Percentiles rank a stretch among this genome's conserved stretches.
phyloP scores from a whole-genome alignment of 2,329 filamentous ascomycete genomes.

The Monosporascus sp. region DNA sequence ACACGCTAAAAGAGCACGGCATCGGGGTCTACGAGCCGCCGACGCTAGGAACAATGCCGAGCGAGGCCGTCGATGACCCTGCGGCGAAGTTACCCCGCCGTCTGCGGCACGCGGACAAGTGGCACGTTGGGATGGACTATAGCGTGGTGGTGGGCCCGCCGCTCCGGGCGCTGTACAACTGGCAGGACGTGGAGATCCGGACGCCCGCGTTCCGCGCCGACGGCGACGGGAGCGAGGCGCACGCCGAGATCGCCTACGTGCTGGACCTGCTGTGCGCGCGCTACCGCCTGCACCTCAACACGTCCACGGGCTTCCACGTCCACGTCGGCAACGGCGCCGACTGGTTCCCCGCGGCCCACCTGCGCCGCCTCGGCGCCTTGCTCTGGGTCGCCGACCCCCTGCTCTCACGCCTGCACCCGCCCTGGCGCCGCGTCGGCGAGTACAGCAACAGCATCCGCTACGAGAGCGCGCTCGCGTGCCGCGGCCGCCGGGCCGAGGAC shows the following conservation, averaged over 20 bases:
- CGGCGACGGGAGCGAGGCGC: constrained; percentile 17
- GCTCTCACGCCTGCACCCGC: constrained; percentile 30
- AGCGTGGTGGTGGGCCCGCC: constrained; percentile 6
- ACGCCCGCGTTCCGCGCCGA: constrained; percentile 29
- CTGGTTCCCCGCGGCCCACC: constrained; percentile 21
- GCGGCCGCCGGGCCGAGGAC: not conserved
- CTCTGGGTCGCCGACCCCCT: constrained; percentile 32
- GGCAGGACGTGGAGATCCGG: constrained; percentile 25
- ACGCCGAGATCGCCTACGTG: constrained; percentile 24
- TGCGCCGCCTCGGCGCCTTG: constrained; percentile 27
- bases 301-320: constrained; percentile 30
- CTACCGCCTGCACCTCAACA: constrained; percentile 29
- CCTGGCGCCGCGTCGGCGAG: constrained; percentile 19
- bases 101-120: constrained; percentile 7
- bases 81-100: not conserved
- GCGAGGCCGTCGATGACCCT: not conserved
- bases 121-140: constrained; percentile 10
- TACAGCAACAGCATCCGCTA: constrained; percentile 13
- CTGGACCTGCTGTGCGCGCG: constrained; percentile 26
- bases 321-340: constrained; percentile 30
- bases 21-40: not conserved
- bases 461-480: constrained; percentile 8
- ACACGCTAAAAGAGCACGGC: not conserved
- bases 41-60: not conserved
- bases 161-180: constrained; percentile 12